Percentiles rank a stretch among this genome's conserved stretches.
phyloP scores from a whole-genome alignment of 306 rosid genomes.

The Leucaena leucocephala region DNA sequence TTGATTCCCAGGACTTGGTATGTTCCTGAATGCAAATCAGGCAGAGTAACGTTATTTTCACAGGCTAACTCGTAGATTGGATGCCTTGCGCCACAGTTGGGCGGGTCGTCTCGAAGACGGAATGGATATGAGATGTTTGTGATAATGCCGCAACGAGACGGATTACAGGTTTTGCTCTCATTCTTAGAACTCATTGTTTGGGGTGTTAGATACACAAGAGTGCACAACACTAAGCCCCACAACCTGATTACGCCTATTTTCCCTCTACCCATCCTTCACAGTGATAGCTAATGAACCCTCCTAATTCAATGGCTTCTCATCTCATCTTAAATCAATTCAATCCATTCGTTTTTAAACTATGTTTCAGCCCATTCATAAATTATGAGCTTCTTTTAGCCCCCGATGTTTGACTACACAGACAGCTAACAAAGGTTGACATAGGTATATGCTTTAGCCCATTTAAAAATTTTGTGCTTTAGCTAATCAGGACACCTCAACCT shows the following conservation, averaged over 20 bases:
- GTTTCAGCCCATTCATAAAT: too few species aligned
- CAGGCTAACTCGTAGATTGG: constrained; percentile 20
- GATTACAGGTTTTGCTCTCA: background rate
- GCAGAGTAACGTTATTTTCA: constrained; percentile 24
- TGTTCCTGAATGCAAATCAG: background rate
- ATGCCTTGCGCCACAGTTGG: background rate
- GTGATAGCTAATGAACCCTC: too few species aligned
- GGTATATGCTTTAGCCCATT: too few species aligned
- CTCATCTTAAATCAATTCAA: too few species aligned
- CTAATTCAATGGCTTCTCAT: too few species aligned
- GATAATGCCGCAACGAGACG: background rate
- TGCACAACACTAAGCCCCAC: background rate
- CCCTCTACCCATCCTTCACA: background rate
- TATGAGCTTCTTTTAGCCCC: too few species aligned
- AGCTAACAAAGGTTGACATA: too few species aligned
- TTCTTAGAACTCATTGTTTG: background rate
- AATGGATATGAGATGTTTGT: background rate
- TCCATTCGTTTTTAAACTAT: too few species aligned
- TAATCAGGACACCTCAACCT: too few species aligned
- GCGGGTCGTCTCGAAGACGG: background rate
- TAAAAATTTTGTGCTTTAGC: too few species aligned
- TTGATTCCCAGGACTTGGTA: constrained; percentile 25
- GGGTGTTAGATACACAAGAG: background rate
- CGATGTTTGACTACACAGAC: too few species aligned
- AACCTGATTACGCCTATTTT: background rate